Conservation (phyloP, 768 basidiomycete genomes). For the Astraeus odoratus region DNA sequence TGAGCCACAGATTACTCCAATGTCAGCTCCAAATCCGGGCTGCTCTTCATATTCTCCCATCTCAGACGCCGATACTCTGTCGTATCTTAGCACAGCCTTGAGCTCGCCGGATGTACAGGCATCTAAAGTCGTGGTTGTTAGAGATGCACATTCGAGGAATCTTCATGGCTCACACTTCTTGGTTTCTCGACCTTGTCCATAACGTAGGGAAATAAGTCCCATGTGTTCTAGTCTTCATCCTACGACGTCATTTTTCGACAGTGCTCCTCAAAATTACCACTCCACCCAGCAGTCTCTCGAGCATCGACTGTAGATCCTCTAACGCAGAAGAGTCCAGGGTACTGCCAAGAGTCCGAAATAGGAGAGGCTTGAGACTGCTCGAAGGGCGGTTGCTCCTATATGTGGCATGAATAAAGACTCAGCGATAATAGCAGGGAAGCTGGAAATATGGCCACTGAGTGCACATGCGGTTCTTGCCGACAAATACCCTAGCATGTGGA, state of each 20-base stretch:
- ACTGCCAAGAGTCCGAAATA: no score
- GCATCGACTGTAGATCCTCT: constrained; percentile 9
- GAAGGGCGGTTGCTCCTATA: constrained; percentile 27
- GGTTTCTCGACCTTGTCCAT: constrained; percentile 32
- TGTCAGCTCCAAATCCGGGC: constrained; percentile 35
- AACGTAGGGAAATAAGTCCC: constrained; percentile 38
- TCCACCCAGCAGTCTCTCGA: constrained; percentile 42
- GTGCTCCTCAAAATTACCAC: constrained; percentile 44
- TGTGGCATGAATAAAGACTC: constrained; percentile 29
- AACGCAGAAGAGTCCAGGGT: neutral
- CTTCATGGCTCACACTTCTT: constrained; percentile 10
- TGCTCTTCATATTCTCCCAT: constrained; percentile 39
- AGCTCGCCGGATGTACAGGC: constrained; percentile 38
- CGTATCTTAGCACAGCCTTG: constrained; percentile 27
- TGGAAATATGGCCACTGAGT: constrained; percentile 28
- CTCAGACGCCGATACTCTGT: neutral
- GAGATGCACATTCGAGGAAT: constrained; percentile 21
- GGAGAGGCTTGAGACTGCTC: neutral
- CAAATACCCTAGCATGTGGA: constrained; percentile 27
- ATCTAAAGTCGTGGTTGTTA: constrained; percentile 29
- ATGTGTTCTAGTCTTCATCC: constrained; percentile 34
- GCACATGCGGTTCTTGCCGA: constrained; percentile 24
- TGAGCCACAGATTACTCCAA: constrained; percentile 37
- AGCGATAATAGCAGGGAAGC: constrained; percentile 30
- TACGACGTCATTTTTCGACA: constrained; percentile 34